phyloP scores from a whole-genome alignment of 1,284 basidiomycete species.

The Moniliophthora roreri region DNA sequence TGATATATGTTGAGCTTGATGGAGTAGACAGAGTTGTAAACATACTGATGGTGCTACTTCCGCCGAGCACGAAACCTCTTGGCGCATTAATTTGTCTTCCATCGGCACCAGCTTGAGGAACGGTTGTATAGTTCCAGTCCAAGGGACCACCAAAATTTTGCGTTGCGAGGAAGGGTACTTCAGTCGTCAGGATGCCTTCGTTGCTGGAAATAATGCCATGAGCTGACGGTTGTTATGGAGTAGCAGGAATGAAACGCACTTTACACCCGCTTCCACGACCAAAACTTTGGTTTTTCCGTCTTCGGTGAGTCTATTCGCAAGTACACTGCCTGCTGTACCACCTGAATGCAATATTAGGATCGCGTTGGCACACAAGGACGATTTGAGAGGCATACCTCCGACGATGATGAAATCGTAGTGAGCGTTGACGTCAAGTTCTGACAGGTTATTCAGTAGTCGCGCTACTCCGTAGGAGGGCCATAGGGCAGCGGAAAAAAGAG shows the following conservation, averaged over 20 bases:
- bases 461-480: too few relatives aligned
- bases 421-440: too few relatives aligned
- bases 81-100: conserved; percentile 3
- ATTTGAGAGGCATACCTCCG: not conserved
- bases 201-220: not conserved
- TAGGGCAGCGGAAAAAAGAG: too few relatives aligned
- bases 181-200: not conserved
- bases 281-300: not conserved
- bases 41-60: conserved; percentile 11
- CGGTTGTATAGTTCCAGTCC: conserved; percentile 13
- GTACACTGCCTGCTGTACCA: not conserved
- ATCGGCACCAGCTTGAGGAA: conserved; percentile 5
- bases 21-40: not conserved
- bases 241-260: not conserved
- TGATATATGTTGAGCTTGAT: not conserved
- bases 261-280: not conserved
- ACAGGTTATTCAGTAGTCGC: too few relatives aligned
- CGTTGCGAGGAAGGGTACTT: not conserved
- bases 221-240: not conserved
- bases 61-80: conserved; percentile 11
- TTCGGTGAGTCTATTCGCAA: not conserved
- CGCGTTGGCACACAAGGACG: not conserved
- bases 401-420: conserved; percentile 1
- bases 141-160: not conserved
- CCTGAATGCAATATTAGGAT: not conserved